Percentiles rank a stretch among this genome's conserved stretches.
Conservation (phyloP, 495 filamentous ascomycete genomes). For the Penicillium alfredii region DNA sequence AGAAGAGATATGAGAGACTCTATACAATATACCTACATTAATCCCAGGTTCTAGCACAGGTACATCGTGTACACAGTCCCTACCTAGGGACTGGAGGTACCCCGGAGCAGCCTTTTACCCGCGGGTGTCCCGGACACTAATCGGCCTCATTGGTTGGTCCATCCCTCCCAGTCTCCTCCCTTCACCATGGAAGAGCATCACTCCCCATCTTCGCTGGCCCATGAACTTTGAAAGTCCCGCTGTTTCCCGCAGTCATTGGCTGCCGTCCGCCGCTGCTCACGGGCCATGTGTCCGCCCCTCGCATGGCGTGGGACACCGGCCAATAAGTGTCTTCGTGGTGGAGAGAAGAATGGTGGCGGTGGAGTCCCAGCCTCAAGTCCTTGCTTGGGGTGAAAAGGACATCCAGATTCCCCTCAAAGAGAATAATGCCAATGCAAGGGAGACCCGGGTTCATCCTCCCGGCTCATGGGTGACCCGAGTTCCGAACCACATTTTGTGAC, state of each 20-base stretch:
- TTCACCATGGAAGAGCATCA: constrained; percentile 9
- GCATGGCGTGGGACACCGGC: constrained; percentile 17
- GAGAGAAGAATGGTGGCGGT: constrained; percentile 18
- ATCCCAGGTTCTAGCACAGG: no score
- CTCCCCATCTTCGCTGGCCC: constrained; percentile 3
- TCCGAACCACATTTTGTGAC: no score
- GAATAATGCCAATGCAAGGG: no score
- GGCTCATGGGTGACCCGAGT: no score
- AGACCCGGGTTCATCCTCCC: no score
- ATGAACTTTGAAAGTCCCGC: constrained; percentile 5
- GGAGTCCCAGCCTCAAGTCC: constrained; percentile 1
- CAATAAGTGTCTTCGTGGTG: constrained; percentile 14
- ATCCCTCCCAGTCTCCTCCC: constrained; percentile 3
- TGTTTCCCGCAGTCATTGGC: constrained; percentile 2
- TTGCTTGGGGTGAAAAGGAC: constrained; percentile 1
- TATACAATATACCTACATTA: no score
- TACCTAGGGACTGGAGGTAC: no score
- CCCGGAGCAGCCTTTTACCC: no score
- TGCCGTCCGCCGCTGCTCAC: constrained; percentile 11
- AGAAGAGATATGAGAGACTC: no score
- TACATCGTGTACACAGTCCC: no score
- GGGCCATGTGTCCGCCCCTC: constrained; percentile 25
- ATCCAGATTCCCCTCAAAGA: no score
- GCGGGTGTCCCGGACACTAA: no score
- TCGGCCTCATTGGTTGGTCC: constrained; percentile 5